A percentile compares a stretch with the other conserved stretches of the same genome.
phyloP scores from a whole-genome alignment of 2,329 filamentous ascomycete genomes.

The Blumeria graminis region DNA sequence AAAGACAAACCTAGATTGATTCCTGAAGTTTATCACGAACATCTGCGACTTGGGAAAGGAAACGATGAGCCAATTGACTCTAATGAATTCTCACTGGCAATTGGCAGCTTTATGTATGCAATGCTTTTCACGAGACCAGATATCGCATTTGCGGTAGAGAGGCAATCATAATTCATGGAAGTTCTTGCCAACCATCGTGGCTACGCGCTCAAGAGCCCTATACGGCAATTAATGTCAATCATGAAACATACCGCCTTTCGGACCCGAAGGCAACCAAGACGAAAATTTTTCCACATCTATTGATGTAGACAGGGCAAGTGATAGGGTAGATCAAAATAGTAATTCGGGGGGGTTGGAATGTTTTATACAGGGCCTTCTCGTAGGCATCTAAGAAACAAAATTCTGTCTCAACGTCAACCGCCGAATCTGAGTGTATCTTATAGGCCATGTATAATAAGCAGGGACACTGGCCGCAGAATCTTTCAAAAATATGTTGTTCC shows the following conservation, averaged over 20 bases:
- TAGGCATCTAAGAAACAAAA: neutral
- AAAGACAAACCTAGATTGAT: neutral
- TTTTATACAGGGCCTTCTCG: neutral
- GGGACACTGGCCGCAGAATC: neutral
- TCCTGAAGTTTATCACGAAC: neutral
- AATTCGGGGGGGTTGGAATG: neutral
- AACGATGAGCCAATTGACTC: neutral
- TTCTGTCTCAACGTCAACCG: neutral
- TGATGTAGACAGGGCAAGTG: neutral
- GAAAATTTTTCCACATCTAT: neutral
- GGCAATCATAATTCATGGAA: neutral
- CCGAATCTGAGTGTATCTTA: neutral
- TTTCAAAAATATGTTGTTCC: neutral
- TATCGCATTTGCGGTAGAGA: neutral
- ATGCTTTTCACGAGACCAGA: neutral
- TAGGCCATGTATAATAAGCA: neutral
- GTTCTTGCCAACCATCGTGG: neutral
- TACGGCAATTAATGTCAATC: neutral
- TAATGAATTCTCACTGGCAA: neutral
- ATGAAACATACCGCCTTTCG: neutral
- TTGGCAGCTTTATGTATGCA: neutral
- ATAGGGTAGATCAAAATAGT: neutral
- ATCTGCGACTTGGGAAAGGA: neutral
- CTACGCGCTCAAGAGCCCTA: neutral
- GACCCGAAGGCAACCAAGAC: neutral